Evolutionary conservation across 75 land plant species (phyloP).

Genomic region (Pseudotsuga menziesii): DNA sequence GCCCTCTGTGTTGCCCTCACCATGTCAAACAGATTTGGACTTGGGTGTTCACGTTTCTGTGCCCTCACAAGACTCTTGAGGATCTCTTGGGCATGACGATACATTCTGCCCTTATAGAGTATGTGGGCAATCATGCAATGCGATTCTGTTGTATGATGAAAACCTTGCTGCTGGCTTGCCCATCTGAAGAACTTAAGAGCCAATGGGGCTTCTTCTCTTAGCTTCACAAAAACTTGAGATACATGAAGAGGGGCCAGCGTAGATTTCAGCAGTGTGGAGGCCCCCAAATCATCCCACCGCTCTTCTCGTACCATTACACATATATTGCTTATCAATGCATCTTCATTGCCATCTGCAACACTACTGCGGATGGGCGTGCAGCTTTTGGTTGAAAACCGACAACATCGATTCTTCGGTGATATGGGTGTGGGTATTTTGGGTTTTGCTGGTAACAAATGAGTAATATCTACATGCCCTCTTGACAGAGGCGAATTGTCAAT

Average conservation of each 20-base stretch:
- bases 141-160: conserved; percentile 30
- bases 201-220: conserved; percentile 22
- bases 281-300: conserved; percentile 21
- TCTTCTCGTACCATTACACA: conserved; percentile 19
- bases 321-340: neutral
- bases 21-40: conserved; percentile 19
- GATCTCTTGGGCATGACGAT: conserved; percentile 18
- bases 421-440: too few species aligned
- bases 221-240: conserved; percentile 18
- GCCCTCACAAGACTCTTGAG: conserved; percentile 17
- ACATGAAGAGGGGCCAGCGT: conserved; percentile 25
- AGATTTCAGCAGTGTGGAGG: conserved; percentile 20
- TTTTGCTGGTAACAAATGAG: too few species aligned
- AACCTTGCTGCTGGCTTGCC: conserved; percentile 36
- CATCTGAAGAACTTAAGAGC: conserved; percentile 43
- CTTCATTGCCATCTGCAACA: neutral
- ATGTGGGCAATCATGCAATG: conserved; percentile 41
- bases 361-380: too few species aligned
- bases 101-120: conserved; percentile 39
- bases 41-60: neutral
- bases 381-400: too few species aligned
- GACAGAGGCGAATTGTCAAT: too few species aligned
- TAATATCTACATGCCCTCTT: too few species aligned
- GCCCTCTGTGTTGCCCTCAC: conserved; percentile 27
- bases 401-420: too few species aligned